These are phyloP conservation scores for Kregervanrija delftensis DNA, from an alignment of 805 yeast genomes.

Conservation along the genomic window DNA sequence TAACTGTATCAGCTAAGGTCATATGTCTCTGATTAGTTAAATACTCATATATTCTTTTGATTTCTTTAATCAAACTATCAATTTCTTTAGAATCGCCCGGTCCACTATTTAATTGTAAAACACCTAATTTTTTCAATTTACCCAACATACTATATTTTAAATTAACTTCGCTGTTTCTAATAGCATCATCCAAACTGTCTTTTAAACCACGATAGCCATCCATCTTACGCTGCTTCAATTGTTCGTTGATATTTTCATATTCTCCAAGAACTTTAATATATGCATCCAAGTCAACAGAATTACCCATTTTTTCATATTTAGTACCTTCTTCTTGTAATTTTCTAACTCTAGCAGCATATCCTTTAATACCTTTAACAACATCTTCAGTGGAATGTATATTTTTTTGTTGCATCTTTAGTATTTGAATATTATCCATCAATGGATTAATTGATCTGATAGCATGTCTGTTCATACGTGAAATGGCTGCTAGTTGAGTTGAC, in stretches of 20 bases:
- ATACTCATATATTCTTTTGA: constrained; percentile 38
- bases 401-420: constrained; percentile 44
- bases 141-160: constrained; percentile 43
- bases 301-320: constrained; percentile 19
- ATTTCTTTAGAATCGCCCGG: constrained; percentile 28
- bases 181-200: constrained; percentile 48
- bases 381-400: constrained; percentile 51
- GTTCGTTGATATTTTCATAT: constrained; percentile 27
- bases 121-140: constrained; percentile 29
- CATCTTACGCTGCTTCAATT: constrained; percentile 19
- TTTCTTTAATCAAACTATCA: constrained; percentile 27
- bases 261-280: constrained; percentile 29
- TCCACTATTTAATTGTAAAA: constrained; percentile 2
- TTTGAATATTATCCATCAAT: constrained; percentile 54
- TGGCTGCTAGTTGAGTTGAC: constrained; percentile 43
- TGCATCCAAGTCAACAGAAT: constrained; percentile 33
- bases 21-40: constrained; percentile 29
- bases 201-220: constrained; percentile 62
- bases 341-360: constrained; percentile 33
- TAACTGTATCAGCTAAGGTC: constrained; percentile 29
- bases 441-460: constrained; percentile 68
- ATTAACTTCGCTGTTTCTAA: constrained; percentile 50
- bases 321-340: constrained; percentile 27
- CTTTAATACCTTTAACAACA: constrained; percentile 36
- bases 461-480: constrained; percentile 45